Conservation (phyloP, 2,329 filamentous ascomycete species). For the Esteya vermicola region DNA sequence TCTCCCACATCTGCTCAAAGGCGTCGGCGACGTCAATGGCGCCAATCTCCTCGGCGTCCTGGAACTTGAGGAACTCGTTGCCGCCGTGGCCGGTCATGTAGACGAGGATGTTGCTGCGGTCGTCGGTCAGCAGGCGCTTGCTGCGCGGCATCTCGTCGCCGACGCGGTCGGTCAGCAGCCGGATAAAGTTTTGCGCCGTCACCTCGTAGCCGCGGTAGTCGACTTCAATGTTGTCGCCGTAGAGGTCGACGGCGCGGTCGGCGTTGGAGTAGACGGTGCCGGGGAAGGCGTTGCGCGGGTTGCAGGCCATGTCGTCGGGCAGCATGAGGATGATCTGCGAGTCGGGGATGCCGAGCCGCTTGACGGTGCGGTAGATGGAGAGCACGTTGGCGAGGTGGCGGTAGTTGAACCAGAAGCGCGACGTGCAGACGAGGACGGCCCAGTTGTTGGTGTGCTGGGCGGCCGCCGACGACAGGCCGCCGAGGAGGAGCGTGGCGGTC, state of each 20-base stretch:
- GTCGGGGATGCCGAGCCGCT: slow-evolving; percentile 92
- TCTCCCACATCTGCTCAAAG: slow-evolving; percentile 99
- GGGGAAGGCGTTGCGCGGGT: slow-evolving; percentile 93
- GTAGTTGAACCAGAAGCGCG: slow-evolving; percentile 99
- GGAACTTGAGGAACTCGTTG: slow-evolving; percentile 96
- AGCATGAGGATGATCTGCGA: slow-evolving; percentile 99
- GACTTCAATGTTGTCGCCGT: slow-evolving; percentile 97
- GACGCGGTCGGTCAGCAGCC: slow-evolving; percentile 83
- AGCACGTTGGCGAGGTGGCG: slow-evolving; percentile 95
- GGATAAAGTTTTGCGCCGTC: slow-evolving; percentile 97
- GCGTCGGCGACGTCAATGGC: slow-evolving; percentile 93
- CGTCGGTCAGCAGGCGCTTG: slow-evolving; percentile 86
- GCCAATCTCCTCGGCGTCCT: slow-evolving; percentile 94
- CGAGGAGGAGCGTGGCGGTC: slow-evolving; percentile 33
- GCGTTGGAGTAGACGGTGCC: slow-evolving; percentile 98
- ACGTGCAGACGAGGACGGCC: slow-evolving; percentile 97
- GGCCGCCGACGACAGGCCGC: slow-evolving; percentile 27
- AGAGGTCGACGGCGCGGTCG: slow-evolving; percentile 86
- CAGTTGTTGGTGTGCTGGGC: slow-evolving; percentile 94
- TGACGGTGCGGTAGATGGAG: slow-evolving; percentile 94
- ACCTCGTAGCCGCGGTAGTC: slow-evolving; percentile 98
- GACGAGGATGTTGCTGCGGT: slow-evolving; percentile 89
- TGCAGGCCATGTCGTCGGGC: slow-evolving; percentile 99
- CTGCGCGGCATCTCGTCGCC: slow-evolving; percentile 89
- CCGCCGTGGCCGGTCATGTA: slow-evolving; percentile 99